Conservation (phyloP, 441 rosid species). For the Adansonia gregorii region DNA sequence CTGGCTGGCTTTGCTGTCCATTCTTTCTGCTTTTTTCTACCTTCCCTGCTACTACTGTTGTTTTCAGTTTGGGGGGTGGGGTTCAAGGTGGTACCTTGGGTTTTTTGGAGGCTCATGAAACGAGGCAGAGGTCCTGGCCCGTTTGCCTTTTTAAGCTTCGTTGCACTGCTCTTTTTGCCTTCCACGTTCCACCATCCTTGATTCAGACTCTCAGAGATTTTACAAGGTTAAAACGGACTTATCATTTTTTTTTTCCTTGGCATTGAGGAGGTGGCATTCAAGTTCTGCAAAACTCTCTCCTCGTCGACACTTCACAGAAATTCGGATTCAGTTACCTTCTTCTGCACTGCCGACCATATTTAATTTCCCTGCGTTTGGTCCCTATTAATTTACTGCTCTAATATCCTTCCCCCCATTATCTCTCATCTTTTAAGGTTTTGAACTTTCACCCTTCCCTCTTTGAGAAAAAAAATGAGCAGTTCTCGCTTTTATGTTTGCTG, state of each 20-base stretch:
- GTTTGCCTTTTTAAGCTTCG: constrained; percentile 26
- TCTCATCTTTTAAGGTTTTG: neutral
- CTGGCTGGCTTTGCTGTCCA: constrained; percentile 29
- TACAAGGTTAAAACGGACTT: constrained; percentile 13
- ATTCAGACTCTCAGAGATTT: neutral
- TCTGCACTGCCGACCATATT: constrained; percentile 30
- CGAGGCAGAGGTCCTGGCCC: constrained; percentile 49
- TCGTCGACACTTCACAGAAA: constrained; percentile 29
- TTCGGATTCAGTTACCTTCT: constrained; percentile 32
- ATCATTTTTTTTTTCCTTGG: constrained; percentile 17
- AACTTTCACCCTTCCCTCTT: constrained; percentile 1
- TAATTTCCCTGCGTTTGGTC: constrained; percentile 23
- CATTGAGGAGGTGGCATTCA: constrained; percentile 37
- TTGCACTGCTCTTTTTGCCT: constrained; percentile 34
- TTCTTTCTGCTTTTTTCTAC: constrained; percentile 12
- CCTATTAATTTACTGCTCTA: neutral
- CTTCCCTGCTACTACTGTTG: constrained; percentile 14
- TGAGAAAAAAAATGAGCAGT: constrained; percentile 41
- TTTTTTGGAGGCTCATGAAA: constrained; percentile 36
- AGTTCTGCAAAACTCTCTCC: constrained; percentile 18
- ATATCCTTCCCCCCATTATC: neutral
- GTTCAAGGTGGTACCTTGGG: too few relatives aligned
- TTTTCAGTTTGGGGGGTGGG: neutral
- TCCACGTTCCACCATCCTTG: constrained; percentile 35
- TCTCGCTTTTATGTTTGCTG: constrained; percentile 36